These are phyloP conservation scores for Odontarrhena argentea DNA, from an alignment of 345 rosid genomes.

Conservation along the genomic window DNA sequence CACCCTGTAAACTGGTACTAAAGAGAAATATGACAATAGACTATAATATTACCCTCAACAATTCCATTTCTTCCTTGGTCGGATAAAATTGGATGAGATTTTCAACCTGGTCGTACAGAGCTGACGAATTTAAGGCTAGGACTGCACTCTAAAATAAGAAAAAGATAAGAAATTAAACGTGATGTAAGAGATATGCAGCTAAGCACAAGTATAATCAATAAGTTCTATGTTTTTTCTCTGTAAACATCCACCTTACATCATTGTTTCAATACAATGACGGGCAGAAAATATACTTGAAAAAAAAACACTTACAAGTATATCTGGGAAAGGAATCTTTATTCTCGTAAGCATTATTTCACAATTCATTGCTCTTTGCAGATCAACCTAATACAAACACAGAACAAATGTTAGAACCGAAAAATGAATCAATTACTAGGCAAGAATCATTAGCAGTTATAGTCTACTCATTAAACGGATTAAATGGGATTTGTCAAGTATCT, in stretches of 20 bases:
- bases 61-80: conserved; percentile 95
- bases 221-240: conserved; percentile 2
- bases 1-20: conserved; percentile 17
- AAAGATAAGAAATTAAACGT: conserved; percentile 15
- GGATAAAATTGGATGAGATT: conserved; percentile 97
- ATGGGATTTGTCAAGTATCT: conserved; percentile 7
- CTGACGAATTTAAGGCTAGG: conserved; percentile 85
- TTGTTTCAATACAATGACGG: conserved; percentile 30
- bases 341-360: conserved; percentile 99
- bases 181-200: conserved; percentile 12
- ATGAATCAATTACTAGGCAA: conserved; percentile 10
- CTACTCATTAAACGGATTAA: conserved; percentile 12
- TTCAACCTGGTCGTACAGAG: conserved; percentile 95
- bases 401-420: conserved; percentile 1
- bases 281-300: conserved; percentile 20
- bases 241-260: conserved; percentile 4
- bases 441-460: conserved; percentile 3
- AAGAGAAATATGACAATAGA: conserved; percentile 24
- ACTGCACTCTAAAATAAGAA: conserved; percentile 68
- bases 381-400: conserved; percentile 61
- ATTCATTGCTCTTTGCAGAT: conserved; percentile 92
- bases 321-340: conserved; percentile 88
- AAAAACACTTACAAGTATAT: conserved; percentile 80
- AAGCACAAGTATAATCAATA: background rate
- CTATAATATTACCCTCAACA: conserved; percentile 59